Conservation (phyloP, 179 eudicot genomes). For the Kewa caespitosa region DNA sequence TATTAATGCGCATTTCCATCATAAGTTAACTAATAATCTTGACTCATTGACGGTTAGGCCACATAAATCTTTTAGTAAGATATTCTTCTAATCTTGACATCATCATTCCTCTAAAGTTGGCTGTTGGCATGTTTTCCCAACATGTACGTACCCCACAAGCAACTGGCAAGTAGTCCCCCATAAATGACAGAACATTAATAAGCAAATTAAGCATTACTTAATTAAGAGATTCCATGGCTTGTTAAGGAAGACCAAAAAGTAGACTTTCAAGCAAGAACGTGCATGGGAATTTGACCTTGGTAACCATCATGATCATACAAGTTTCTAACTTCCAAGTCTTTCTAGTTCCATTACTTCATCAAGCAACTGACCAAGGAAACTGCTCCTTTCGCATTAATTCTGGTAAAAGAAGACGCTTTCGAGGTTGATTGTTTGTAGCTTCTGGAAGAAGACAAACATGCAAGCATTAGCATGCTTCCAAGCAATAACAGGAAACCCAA, state of each 20-base stretch:
- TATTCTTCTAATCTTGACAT: neutral
- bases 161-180: neutral
- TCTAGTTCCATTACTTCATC: neutral
- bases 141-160: neutral
- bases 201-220: neutral
- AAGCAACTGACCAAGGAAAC: too few species aligned
- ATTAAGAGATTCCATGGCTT: neutral
- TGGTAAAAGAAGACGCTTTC: neutral
- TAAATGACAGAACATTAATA: neutral
- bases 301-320: neutral
- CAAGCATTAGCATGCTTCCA: constrained; percentile 20
- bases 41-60: neutral
- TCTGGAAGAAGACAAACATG: constrained; percentile 5
- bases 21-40: neutral
- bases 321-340: neutral
- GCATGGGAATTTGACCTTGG: neutral
- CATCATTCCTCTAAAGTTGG: neutral
- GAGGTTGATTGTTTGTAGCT: constrained; percentile 9
- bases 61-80: neutral
- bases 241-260: neutral
- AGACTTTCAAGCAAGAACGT: constrained; percentile 7
- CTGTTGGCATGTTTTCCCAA: constrained; percentile 10
- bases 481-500: constrained; percentile 22
- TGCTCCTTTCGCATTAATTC: neutral
- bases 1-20: neutral